A percentile compares a stretch with the other conserved stretches of the same genome.
Conservation (phyloP, 1,284 basidiomycete species). For the Golubevia pallescens region DNA sequence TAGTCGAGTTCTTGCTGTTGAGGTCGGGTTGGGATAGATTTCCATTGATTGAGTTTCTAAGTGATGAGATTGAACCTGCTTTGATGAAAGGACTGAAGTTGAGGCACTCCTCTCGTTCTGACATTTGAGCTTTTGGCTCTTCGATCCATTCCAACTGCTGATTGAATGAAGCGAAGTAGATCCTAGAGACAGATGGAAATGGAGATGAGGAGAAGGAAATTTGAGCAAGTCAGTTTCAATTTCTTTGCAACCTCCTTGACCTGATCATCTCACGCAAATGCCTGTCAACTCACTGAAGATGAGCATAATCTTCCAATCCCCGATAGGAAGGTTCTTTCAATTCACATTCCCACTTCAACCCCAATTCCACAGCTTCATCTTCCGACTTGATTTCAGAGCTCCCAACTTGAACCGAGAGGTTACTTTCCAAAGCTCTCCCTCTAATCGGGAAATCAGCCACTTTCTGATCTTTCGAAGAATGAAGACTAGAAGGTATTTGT, state of each 20-base stretch:
- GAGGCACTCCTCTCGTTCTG: too few species aligned
- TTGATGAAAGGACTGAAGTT: too few species aligned
- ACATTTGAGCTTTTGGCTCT: too few species aligned
- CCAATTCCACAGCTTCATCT: background rate
- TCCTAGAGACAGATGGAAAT: slow-evolving; percentile 8
- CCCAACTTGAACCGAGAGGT: slow-evolving; percentile 2
- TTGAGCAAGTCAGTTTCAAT: too few species aligned
- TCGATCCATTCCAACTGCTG: too few species aligned
- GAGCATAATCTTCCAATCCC: slow-evolving; percentile 13
- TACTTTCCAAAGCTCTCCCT: slow-evolving; percentile 9
- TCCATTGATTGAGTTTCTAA: too few species aligned
- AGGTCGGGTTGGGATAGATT: too few species aligned
- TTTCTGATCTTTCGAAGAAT: slow-evolving; percentile 5
- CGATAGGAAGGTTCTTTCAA: slow-evolving; percentile 19
- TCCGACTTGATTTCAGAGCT: background rate
- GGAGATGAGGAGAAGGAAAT: slow-evolving; percentile 20
- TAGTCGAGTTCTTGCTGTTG: too few species aligned
- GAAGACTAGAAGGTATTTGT: background rate
- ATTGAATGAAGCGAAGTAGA: too few species aligned
- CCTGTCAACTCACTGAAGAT: background rate
- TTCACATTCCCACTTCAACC: slow-evolving; percentile 15
- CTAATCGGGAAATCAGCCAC: slow-evolving; percentile 7
- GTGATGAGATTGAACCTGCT: too few species aligned
- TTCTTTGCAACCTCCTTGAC: slow-evolving; percentile 5
- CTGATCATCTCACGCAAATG: background rate